Evolutionary conservation across 202 grass and related monocot genomes (phyloP), one percentile per base, ranked within the genome.

Genomic region (Brachypodium distachyon): DNA sequence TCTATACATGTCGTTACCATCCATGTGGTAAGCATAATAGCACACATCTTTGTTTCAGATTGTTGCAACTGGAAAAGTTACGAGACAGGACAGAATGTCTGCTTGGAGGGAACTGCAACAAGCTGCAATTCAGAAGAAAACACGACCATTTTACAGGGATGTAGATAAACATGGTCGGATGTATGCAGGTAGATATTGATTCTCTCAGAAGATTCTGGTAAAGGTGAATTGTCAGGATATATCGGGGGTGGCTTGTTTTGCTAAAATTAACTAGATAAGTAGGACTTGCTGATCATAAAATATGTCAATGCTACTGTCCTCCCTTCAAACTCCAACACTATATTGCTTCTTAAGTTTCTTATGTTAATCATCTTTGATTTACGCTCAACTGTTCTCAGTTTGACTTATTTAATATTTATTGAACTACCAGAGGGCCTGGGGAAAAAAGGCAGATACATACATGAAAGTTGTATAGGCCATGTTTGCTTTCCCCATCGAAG

Each of bases 21-120:
- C 33, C 37, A 29, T 81, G 43, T 76, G 27, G 9, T 44, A 17
- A 76, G 49, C 26, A 12, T 55, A 70, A 70, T n/a, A 78, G 65
- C 27, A 37, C 64, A 36, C 34, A 52, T 48, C 26, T 79, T 17
- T 78, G 40, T 85, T 85, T 39, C 78, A 97, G 91, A 72, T 97
- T 56, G 94, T 88, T 60, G 84, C 79, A 81, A 97, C 89, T 58
- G 77, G 91, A 46, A 86, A 90, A 84, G 84, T 97, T 67, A 90
- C 84, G 85, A 88, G 79, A 83, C 50, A 84, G 33, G 94, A 97
- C 46, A 90, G 91, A 50, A 64, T 75, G 13, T 78, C 1, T 53
- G 87, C 82, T 75, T 97, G 94, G 94, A 90, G 44, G 28, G 89
- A 97, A 51, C 80, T 97, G 56, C 87, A 92, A 77, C 79, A 68